Conservation (phyloP, 2,329 filamentous ascomycete genomes). For the Calonectria montana region DNA sequence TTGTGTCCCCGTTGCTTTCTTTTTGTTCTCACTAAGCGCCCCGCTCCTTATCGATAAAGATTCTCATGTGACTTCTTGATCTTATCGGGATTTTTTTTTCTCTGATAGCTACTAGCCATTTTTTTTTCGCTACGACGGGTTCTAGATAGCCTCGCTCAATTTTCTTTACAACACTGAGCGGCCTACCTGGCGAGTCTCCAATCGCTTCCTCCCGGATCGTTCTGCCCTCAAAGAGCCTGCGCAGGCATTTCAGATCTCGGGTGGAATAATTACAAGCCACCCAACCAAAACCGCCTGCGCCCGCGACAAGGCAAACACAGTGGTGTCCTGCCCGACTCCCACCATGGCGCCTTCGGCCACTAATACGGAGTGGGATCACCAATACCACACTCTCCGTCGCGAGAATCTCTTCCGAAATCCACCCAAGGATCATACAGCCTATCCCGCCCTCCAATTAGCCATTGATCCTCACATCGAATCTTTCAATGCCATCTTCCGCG, state of each 20-base stretch:
- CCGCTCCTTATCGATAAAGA: conserved; percentile 41
- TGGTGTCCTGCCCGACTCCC: conserved; percentile 19
- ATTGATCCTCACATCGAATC: conserved; percentile 93
- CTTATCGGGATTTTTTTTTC: conserved; percentile 45
- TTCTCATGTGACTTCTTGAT: conserved; percentile 34
- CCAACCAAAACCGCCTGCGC: conserved; percentile 8
- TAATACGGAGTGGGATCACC: conserved; percentile 81
- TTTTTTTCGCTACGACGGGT: conserved; percentile 35
- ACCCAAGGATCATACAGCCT: conserved; percentile 87
- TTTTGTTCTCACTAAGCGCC: neutral
- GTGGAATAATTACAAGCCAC: neutral
- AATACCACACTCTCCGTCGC: conserved; percentile 86
- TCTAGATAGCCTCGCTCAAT: conserved; percentile 43
- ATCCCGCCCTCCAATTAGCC: conserved; percentile 86
- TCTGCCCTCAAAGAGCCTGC: conserved; percentile 23
- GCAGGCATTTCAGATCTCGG: neutral
- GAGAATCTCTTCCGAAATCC: conserved; percentile 91
- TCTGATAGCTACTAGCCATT: conserved; percentile 23
- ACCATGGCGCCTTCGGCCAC: conserved; percentile 69
- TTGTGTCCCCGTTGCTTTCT: neutral
- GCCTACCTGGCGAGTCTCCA: conserved; percentile 29
- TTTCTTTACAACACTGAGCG: conserved; percentile 34
- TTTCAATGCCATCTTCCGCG: conserved; percentile 89
- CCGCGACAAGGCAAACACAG: neutral
- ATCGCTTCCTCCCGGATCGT: conserved; percentile 21